Percentiles rank a stretch among this genome's conserved stretches.
phyloP scores from a whole-genome alignment of 805 yeast genomes.

The Priceomyces castillae region DNA sequence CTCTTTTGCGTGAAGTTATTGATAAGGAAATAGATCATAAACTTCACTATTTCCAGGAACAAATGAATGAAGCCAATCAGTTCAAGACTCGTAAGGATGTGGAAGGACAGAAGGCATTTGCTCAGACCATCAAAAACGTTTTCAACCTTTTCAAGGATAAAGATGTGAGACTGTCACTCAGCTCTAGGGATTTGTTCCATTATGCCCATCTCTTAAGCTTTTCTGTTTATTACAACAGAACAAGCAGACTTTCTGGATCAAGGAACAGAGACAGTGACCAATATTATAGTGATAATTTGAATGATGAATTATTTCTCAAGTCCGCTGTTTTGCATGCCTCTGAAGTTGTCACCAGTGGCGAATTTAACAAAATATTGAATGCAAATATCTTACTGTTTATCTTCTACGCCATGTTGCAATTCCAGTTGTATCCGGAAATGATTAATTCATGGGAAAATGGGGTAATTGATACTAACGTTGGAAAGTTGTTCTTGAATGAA shows the following conservation, averaged over 20 bases:
- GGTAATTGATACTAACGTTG: conserved; percentile 40
- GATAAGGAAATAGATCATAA: conserved; percentile 19
- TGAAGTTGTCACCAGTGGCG: conserved; percentile 29
- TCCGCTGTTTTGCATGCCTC: conserved; percentile 30
- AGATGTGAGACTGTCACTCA: conserved; percentile 17
- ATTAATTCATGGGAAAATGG: conserved; percentile 69
- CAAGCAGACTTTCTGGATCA: conserved; percentile 27
- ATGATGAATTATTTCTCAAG: conserved; percentile 31
- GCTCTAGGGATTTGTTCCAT: conserved; percentile 19
- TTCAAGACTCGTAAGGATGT: conserved; percentile 10
- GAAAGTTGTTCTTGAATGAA: conserved; percentile 54
- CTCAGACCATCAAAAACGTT: conserved; percentile 14
- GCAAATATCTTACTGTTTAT: conserved; percentile 23
- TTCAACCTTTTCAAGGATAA: conserved; percentile 20
- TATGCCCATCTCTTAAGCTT: conserved; percentile 21
- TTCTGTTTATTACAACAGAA: conserved; percentile 30
- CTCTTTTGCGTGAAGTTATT: conserved; percentile 19
- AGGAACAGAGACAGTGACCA: conserved; percentile 41
- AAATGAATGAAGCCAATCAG: conserved; percentile 23
- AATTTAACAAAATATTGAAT: conserved; percentile 23
- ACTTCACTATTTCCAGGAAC: conserved; percentile 29
- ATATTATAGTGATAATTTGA: conserved; percentile 20
- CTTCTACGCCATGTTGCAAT: conserved; percentile 44
- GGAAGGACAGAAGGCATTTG: conserved; percentile 18
- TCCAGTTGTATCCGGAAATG: conserved; percentile 60